Conservation (phyloP, 108 stramenopile genomes). For the Cyclotella baltica region DNA sequence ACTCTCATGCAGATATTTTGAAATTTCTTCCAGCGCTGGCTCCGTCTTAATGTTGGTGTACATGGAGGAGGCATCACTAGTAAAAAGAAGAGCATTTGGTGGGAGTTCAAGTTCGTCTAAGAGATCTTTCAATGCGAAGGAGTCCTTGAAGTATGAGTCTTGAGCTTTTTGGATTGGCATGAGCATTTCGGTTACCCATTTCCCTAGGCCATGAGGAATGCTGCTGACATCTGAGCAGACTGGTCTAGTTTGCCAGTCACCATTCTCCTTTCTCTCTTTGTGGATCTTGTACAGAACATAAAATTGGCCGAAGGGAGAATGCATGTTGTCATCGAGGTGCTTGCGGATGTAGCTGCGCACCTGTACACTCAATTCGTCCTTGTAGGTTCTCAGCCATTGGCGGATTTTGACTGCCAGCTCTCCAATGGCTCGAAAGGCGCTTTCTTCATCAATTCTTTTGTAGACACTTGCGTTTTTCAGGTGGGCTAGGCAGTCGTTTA, state of each 20-base stretch:
- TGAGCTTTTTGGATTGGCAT: too few species aligned
- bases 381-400: neutral
- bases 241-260: neutral
- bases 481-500: neutral
- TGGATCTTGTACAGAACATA: too few species aligned
- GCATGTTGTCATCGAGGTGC: neutral
- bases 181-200: constrained; percentile 3
- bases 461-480: neutral
- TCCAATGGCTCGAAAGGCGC: neutral
- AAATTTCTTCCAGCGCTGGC: too few species aligned
- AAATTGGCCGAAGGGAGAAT: neutral
- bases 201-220: neutral
- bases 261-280: neutral
- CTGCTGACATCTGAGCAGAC: constrained; percentile 19
- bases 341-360: neutral
- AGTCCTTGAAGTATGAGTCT: too few species aligned
- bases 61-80: too few species aligned
- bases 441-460: neutral
- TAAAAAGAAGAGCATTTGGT: too few species aligned
- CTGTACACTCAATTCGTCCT: neutral
- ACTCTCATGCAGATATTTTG: too few species aligned
- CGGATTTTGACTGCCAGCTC: neutral
- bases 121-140: too few species aligned
- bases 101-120: too few species aligned
- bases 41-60: too few species aligned